Conservation (phyloP, 352 stramenopile genomes). For the Pilasporangium apinafurcum region DNA sequence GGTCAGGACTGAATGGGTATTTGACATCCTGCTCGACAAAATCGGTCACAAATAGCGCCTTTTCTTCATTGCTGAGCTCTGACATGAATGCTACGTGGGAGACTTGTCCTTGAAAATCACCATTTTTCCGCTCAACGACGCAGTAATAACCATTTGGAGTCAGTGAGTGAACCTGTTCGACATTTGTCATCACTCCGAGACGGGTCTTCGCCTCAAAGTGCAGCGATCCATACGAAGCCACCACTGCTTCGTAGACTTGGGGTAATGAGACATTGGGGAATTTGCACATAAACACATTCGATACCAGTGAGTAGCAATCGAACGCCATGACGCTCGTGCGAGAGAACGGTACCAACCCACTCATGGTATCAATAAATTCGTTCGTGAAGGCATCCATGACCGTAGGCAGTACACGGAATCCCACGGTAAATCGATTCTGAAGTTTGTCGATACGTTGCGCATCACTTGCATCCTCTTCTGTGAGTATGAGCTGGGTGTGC, state of each 20-base stretch:
- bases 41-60: slow-evolving; percentile 30
- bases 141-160: slow-evolving; percentile 24
- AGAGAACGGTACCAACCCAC: slow-evolving; percentile 29
- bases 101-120: slow-evolving; percentile 23
- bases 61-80: slow-evolving; percentile 26
- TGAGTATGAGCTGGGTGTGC: slow-evolving; percentile 27
- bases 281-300: slow-evolving; percentile 54
- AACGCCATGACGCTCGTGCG: slow-evolving; percentile 19
- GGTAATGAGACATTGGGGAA: slow-evolving; percentile 22
- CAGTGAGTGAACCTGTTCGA: slow-evolving; percentile 27
- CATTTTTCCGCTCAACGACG: slow-evolving; percentile 26
- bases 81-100: slow-evolving; percentile 30
- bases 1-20: slow-evolving; percentile 5
- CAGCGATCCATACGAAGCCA: not conserved
- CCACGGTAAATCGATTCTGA: slow-evolving; percentile 19
- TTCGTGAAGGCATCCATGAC: slow-evolving; percentile 34
- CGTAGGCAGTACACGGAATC: slow-evolving; percentile 13
- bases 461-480: slow-evolving; percentile 2
- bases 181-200: slow-evolving; percentile 18
- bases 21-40: slow-evolving; percentile 44
- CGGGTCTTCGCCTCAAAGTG: slow-evolving; percentile 13
- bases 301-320: slow-evolving; percentile 27
- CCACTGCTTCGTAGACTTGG: slow-evolving; percentile 22
- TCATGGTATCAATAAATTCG: slow-evolving; percentile 20
- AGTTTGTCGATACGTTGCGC: slow-evolving; percentile 18